Evolutionary conservation across 2,329 filamentous ascomycete species (phyloP).

Genomic region (Fusarium sambucinum): DNA sequence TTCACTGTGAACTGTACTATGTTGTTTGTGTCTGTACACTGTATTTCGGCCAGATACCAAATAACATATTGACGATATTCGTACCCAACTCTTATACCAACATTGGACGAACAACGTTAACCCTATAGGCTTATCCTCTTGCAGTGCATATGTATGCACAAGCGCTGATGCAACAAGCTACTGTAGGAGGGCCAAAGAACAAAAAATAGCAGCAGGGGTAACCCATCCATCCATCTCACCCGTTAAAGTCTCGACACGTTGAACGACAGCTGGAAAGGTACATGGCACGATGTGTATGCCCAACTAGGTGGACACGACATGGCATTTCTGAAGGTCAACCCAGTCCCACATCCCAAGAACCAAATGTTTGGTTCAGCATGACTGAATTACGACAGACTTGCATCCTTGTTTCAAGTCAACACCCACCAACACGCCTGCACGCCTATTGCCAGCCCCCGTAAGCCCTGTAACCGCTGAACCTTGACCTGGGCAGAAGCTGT

Average conservation of each 20-base stretch:
- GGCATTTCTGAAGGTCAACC: slow-evolving; percentile 1
- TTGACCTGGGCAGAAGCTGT: slow-evolving; percentile 12
- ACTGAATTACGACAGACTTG: slow-evolving; percentile 17
- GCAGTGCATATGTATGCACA: slow-evolving; percentile 31
- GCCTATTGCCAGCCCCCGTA: background rate
- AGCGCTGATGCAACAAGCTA: slow-evolving; percentile 39
- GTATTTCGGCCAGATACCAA: background rate
- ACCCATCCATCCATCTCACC: background rate
- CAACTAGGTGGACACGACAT: slow-evolving; percentile 18
- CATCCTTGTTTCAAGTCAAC: slow-evolving; percentile 31
- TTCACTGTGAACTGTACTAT: slow-evolving; percentile 16
- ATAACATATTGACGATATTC: too few species aligned
- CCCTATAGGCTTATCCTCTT: slow-evolving; percentile 18
- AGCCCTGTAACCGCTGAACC: slow-evolving; percentile 7
- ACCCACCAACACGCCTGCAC: slow-evolving; percentile 9
- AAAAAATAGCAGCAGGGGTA: background rate
- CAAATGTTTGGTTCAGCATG: slow-evolving; percentile 19
- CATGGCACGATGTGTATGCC: slow-evolving; percentile 23
- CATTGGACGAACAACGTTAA: slow-evolving; percentile 5
- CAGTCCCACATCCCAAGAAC: background rate
- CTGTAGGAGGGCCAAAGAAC: background rate
- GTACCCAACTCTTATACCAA: background rate
- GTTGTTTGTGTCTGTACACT: slow-evolving; percentile 1
- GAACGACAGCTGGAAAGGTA: slow-evolving; percentile 13
- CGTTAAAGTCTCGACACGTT: slow-evolving; percentile 14